phyloP scores from a whole-genome alignment of 257 asterid genomes.

The Fraxinus cuspidata region DNA sequence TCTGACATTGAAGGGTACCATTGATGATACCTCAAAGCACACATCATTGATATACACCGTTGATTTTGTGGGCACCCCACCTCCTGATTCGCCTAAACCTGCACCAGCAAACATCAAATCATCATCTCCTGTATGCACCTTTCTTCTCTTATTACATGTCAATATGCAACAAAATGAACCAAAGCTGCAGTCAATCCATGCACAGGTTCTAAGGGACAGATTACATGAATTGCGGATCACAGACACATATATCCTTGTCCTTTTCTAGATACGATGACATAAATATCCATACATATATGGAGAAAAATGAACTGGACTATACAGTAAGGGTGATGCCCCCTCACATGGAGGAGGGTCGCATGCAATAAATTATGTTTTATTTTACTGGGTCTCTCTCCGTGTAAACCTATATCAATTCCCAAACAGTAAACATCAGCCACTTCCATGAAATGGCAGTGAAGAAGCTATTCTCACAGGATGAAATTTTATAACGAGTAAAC shows the following conservation, averaged over 20 bases:
- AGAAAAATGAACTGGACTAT: neutral
- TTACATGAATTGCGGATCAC: conserved; percentile 26
- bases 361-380: too few relatives aligned
- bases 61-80: conserved; percentile 46
- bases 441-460: neutral
- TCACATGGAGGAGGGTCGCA: too few relatives aligned
- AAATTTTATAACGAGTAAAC: neutral
- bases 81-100: conserved; percentile 40
- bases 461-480: neutral
- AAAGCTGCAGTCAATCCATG: conserved; percentile 31
- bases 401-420: too few relatives aligned
- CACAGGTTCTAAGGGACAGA: conserved; percentile 32
- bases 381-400: too few relatives aligned
- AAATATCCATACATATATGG: neutral
- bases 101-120: conserved; percentile 45
- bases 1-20: conserved; percentile 64
- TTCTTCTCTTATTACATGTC: conserved; percentile 8
- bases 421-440: conserved; percentile 36
- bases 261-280: conserved; percentile 27
- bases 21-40: conserved; percentile 76
- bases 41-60: conserved; percentile 89
- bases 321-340: neutral
- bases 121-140: conserved; percentile 24
- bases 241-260: conserved; percentile 38
- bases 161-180: conserved; percentile 10